Evolutionary conservation across 805 yeast genomes (phyloP).

Genomic region (Kodamaea sagamina): DNA sequence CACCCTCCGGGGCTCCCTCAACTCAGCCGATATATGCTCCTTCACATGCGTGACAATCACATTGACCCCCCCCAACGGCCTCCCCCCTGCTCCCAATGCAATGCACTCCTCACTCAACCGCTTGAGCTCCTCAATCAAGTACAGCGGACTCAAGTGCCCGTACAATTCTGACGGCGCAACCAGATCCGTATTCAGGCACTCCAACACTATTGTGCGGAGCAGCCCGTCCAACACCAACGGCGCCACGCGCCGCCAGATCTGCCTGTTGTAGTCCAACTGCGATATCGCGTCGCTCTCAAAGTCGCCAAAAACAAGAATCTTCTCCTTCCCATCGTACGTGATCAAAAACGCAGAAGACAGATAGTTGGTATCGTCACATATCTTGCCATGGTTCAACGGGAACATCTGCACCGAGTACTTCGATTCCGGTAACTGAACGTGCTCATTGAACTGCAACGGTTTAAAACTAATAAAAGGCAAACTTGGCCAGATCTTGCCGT

Average conservation of each 20-base stretch:
- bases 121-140: conserved; percentile 58
- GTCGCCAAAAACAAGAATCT: conserved; percentile 76
- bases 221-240: conserved; percentile 37
- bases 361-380: conserved; percentile 21
- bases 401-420: conserved; percentile 32
- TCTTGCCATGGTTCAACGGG: conserved; percentile 37
- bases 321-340: conserved; percentile 28
- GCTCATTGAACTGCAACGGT: conserved; percentile 16
- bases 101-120: conserved; percentile 17
- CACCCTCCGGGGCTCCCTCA: conserved; percentile 57
- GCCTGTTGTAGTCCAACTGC: conserved; percentile 32
- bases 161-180: conserved; percentile 49
- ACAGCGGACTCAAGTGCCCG: conserved; percentile 79
- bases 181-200: conserved; percentile 60
- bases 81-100: neutral
- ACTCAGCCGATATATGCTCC: conserved; percentile 52
- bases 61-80: conserved; percentile 46
- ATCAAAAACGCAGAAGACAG: conserved; percentile 65
- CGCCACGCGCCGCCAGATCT: conserved; percentile 61
- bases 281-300: conserved; percentile 68
- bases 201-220: conserved; percentile 64
- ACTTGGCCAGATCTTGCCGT: conserved; percentile 81
- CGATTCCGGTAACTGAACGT: conserved; percentile 16
- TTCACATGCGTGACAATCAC: conserved; percentile 50
- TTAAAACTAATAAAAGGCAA: conserved; percentile 37